Percentiles rank a stretch among this genome's conserved stretches.
Conservation (phyloP, 257 asterid genomes). For the Plectranthus barbatus region DNA sequence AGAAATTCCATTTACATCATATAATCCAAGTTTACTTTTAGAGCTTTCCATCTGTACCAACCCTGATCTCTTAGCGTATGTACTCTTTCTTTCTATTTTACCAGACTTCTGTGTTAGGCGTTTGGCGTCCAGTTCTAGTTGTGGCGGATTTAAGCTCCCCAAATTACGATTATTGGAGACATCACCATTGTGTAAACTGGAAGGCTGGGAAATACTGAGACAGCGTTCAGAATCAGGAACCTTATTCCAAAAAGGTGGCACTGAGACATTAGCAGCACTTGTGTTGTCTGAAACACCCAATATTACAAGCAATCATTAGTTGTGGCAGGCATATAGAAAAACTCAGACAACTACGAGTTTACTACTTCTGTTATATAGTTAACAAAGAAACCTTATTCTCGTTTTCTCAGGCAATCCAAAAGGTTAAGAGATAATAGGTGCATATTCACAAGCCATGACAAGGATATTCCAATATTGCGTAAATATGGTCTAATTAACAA, state of each 20-base stretch:
- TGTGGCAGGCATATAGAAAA: background rate
- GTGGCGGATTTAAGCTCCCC: conserved; percentile 24
- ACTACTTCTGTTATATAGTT: background rate
- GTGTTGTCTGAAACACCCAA: conserved; percentile 29
- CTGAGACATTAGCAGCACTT: conserved; percentile 31
- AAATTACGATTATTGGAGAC: conserved; percentile 22
- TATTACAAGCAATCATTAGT: conserved; percentile 17
- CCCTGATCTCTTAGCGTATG: conserved; percentile 54
- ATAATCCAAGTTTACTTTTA: conserved; percentile 32
- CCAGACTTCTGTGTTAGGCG: conserved; percentile 33
- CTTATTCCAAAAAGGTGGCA: conserved; percentile 35
- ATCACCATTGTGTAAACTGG: conserved; percentile 28
- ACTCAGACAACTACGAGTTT: background rate
- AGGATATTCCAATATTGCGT: background rate
- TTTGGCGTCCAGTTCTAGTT: conserved; percentile 30
- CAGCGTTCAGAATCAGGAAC: conserved; percentile 29
- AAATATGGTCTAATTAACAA: background rate
- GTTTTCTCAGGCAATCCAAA: background rate
- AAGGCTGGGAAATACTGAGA: conserved; percentile 21
- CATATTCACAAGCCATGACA: conserved; percentile 7
- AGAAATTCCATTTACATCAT: conserved; percentile 33
- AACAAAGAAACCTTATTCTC: background rate
- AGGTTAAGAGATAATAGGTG: background rate
- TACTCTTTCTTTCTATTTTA: conserved; percentile 42
- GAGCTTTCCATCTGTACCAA: conserved; percentile 36